Base-by-base conservation (phyloP, 768 basidiomycete genomes). In the Paxillus involutus region DNA sequence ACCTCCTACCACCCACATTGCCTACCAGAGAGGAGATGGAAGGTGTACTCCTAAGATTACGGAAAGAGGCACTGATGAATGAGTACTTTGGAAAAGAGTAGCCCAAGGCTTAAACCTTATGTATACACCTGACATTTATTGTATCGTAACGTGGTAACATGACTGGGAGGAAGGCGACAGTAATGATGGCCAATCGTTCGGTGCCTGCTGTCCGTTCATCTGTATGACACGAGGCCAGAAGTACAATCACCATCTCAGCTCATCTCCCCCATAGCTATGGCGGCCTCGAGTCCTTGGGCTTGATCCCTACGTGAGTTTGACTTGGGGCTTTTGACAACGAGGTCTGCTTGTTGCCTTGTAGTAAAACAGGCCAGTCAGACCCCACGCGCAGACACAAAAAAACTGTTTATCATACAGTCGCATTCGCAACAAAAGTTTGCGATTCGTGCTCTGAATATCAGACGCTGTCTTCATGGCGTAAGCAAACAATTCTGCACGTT, bases 11-110 rank as follows among this genome's bases (percentile, higher is more conserved):
- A 11, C 93, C 94, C 0, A 85, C 81, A 60, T 69, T 95, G 71
- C 89, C 91, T 1, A 83, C 82, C 1, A 77, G 80, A 52, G 81
- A 83, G 44, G 90, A 95, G 69, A 88, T 92, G 88, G 91, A 91
- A 66, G 68, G 71, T 19, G 81, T 89, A 10, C 67, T 97, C 50
- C 77, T 97, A 52, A 80, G 79, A 26, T 73, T 94, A 57, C 79
- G 88, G 65, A 95, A 96, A 73, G 81, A 85, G 72, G 86, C 86
- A 19, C 70, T 96, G 42, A 82, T 92, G 51, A 87, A 91, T 62
- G 92, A 97, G 68, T 86, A 86, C 58, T 78, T 82, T 60, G 85
- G 82, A n/a, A 75, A 79, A 43, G 57, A 57, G 33, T 47, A 57
- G 37, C 32, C 24, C 24, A 37, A 44, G 32, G 44, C 37, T 42